Percentiles rank a stretch among this genome's conserved stretches.
Evolutionary conservation across 192 early-diverging fungal species (phyloP).

Genomic region (Gamsiella multidivaricata): DNA sequence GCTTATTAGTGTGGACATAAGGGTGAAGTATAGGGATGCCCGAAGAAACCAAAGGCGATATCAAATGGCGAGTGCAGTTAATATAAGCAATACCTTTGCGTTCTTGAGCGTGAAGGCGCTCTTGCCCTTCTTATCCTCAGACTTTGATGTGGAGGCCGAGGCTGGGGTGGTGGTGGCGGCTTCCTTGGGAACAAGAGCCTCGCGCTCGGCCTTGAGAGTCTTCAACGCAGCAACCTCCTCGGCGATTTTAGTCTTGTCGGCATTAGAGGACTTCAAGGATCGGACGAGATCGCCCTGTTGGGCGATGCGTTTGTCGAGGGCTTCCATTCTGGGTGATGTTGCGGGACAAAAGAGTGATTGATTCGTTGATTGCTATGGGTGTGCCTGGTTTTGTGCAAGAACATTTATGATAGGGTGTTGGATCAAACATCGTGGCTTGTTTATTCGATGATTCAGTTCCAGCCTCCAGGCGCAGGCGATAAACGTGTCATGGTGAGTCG

Average conservation of each 20-base stretch:
- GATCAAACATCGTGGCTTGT: too few relatives aligned
- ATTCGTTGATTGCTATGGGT: constrained; percentile 1
- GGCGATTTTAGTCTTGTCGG: constrained; percentile 65
- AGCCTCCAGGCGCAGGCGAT: too few relatives aligned
- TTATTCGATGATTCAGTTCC: too few relatives aligned
- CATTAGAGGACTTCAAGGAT: constrained; percentile 69
- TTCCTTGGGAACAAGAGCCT: constrained; percentile 52
- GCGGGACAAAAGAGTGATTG: not conserved
- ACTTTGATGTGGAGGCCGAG: constrained; percentile 30
- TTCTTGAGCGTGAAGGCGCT: constrained; percentile 75
- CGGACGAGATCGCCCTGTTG: constrained; percentile 70
- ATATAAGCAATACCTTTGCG: constrained; percentile 69
- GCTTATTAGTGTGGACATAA: too few relatives aligned
- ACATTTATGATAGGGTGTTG: too few relatives aligned
- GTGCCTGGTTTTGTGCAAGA: too few relatives aligned
- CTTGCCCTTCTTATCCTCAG: constrained; percentile 59
- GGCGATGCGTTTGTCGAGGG: constrained; percentile 59
- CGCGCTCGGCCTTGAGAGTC: constrained; percentile 71
- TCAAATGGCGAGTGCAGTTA: not conserved
- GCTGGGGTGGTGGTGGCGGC: constrained; percentile 17
- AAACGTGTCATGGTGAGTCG: too few relatives aligned
- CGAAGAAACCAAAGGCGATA: too few relatives aligned
- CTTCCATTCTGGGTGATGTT: constrained; percentile 25
- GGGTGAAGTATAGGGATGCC: too few relatives aligned
- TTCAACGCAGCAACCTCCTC: constrained; percentile 68